Evolutionary conservation across 805 yeast species (phyloP), one percentile per base, ranked within the genome.

Genomic region (Candida glaebosa): DNA sequence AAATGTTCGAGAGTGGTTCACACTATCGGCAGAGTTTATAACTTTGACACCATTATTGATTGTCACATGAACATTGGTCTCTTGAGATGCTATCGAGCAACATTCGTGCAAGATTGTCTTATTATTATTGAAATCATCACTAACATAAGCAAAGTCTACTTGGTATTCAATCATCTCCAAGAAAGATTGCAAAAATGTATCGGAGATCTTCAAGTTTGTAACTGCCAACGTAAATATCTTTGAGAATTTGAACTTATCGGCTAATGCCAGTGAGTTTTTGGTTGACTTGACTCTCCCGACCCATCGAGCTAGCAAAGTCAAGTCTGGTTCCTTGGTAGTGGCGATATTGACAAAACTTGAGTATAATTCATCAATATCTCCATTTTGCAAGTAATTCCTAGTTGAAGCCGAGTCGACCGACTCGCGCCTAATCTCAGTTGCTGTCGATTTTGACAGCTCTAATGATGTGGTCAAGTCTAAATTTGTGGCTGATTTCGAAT

Each of bases 21-120:
- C 57, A 38, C 63, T 56, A 46, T 69, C 73, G 16, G 56, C 58
- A 4, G 72, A 61, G 41, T 60, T 64, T 16, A 61, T 44, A 2
- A 67, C 66, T 42, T 67, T 68, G 16, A 69, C 73, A 4, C 75
- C 75, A 39, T 69, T 69, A 40, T 69, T 69, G 34, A 69, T 63
- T 5, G 59, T 50, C n/a, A 61, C 66, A 44, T 67, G 71, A 18
- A 64, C 73, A 20, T 58, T 53, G 3, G 58, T 53, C 4, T 66
- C 60, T 1, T 63, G 59, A 2, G 68, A 60, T 1, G 69, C 67
- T 5, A 69, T 68, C 1, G 72, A 65, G 46, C 74, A 69, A 45
- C 75, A 67, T 54, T 88, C 89, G 57, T 91, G 97, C 14, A 93
- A 68, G 34, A 86, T 77, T 38, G 80, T 84, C 54, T 87, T 78